Evolutionary conservation across 208 protist genomes (phyloP), one percentile per base, ranked within the genome.

Genomic region (Leishmania arabica): DNA sequence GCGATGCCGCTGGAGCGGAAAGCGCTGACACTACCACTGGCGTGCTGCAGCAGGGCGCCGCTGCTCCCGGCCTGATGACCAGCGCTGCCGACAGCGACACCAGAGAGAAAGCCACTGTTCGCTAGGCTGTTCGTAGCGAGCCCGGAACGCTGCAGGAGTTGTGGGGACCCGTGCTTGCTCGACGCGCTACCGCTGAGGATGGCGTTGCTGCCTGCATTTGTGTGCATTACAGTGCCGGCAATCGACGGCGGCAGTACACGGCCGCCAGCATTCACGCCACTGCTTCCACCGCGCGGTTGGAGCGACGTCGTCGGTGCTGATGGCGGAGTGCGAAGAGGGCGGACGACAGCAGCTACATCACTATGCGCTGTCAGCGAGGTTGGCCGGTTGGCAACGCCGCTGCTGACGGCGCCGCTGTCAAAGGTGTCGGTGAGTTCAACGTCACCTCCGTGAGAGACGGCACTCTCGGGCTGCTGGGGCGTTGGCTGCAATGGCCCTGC

Each of bases 101-200:
- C 74, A 51, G 75, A 24, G 40, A 78, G 40, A 66, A 68, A 54
- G 58, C 51, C 75, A 15, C 75, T 80, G 76, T 66, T 75, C 42
- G 37, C 40, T 21, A 51, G 51, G 47, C 66, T 62, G 56, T 62
- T 74, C 47, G 62, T 72, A n/a, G 54, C 53, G 11, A 73, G 37
- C 45, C 60, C 64, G 19, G 73, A 27, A 62, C 78, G 79, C 27
- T 68, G 56, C 13, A 73, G 45, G 71, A 40, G 37, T 24, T 75
- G 75, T 21, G 69, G 60, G 34, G 79, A 79, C 62, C 75, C 76
- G 37, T 60, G 64, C 51, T 80, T 82, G 74, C 75, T 75, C 37
- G 34, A 45, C 42, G n/a, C 54, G 79, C 34, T 78, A n/a, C 72
- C 62, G 51, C 68, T 71, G 56, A 34, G 15, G 53, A 45, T 37